These are phyloP conservation scores for Yamadazyma endophytica DNA, from an alignment of 805 yeast genomes.

Conservation along the genomic window DNA sequence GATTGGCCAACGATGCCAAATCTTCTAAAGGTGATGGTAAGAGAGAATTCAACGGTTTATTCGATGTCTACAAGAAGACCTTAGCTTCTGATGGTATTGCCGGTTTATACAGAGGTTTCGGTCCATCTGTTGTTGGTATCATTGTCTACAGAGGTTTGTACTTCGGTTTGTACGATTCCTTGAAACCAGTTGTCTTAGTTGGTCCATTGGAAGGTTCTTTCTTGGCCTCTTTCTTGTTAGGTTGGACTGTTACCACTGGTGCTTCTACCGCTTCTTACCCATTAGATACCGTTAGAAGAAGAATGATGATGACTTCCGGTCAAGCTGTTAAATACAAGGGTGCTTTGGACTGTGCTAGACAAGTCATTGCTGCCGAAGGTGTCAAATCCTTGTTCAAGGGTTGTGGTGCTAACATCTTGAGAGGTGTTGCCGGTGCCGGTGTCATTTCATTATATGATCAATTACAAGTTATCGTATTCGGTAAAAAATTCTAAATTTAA, in stretches of 20 bases:
- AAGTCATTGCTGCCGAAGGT: slow-evolving; percentile 97
- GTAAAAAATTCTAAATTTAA: slow-evolving; percentile 68
- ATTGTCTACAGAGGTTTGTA: slow-evolving; percentile 98
- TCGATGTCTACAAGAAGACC: slow-evolving; percentile 96
- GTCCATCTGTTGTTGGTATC: slow-evolving; percentile 96
- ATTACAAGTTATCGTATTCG: slow-evolving; percentile 90
- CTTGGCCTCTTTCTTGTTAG: slow-evolving; percentile 92
- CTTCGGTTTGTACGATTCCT: slow-evolving; percentile 96
- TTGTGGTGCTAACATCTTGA: slow-evolving; percentile 98
- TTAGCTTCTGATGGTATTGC: slow-evolving; percentile 94
- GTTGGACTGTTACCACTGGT: slow-evolving; percentile 98
- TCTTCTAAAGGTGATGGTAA: slow-evolving; percentile 74
- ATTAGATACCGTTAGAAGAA: slow-evolving; percentile 98
- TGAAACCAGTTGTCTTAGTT: slow-evolving; percentile 90
- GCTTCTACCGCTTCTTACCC: slow-evolving; percentile 99
- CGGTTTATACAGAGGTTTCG: slow-evolving; percentile 99
- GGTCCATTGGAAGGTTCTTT: slow-evolving; percentile 94
- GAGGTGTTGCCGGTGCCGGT: slow-evolving; percentile 99
- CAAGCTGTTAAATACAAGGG: slow-evolving; percentile 95
- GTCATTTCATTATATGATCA: slow-evolving; percentile 97
- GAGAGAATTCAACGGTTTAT: slow-evolving; percentile 94
- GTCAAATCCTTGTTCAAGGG: slow-evolving; percentile 91
- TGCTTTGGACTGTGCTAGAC: slow-evolving; percentile 87
- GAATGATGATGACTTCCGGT: slow-evolving; percentile 99
- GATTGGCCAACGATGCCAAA: slow-evolving; percentile 98